Evolutionary conservation across 2,329 filamentous ascomycete species (phyloP).

Genomic region (Sporothrix pseudoabietina): DNA sequence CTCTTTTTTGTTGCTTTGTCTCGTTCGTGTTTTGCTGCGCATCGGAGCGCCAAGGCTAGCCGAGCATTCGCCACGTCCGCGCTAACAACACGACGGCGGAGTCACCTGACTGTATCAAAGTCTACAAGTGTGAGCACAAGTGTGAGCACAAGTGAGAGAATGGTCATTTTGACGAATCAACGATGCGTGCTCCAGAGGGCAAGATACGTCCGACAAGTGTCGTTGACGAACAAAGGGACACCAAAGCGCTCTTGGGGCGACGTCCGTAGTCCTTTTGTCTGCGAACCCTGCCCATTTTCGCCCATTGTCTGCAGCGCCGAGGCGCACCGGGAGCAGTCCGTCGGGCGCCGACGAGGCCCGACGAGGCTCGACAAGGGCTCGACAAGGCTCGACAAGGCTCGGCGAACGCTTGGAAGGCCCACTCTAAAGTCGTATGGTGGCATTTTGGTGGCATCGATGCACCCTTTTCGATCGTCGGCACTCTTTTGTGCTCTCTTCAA

Average conservation of each 20-base stretch:
- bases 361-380: slow-evolving; percentile 16
- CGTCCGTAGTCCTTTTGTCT: background rate
- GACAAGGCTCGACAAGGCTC: slow-evolving; percentile 23
- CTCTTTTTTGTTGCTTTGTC: background rate
- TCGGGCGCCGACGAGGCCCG: background rate
- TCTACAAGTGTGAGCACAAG: background rate
- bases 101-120: slow-evolving; percentile 19
- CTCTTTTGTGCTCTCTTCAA: background rate
- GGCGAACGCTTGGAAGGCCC: slow-evolving; percentile 22
- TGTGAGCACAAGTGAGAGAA: background rate
- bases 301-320: slow-evolving; percentile 14
- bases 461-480: background rate
- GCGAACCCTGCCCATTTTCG: background rate
- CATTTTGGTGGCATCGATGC: background rate
- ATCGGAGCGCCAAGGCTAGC: slow-evolving; percentile 1
- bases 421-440: slow-evolving; percentile 11
- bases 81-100: background rate
- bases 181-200: background rate
- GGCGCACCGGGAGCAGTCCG: slow-evolving; percentile 6
- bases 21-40: background rate
- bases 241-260: background rate
- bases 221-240: background rate
- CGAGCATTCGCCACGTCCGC: slow-evolving; percentile 13
- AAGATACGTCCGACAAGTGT: background rate
- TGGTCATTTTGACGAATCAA: slow-evolving; percentile 2